Percentiles rank a stretch among this genome's conserved stretches.
These are phyloP conservation scores for Torrubiella hemipterigena DNA, from an alignment of 2,329 filamentous ascomycete species.

Conservation along the genomic window DNA sequence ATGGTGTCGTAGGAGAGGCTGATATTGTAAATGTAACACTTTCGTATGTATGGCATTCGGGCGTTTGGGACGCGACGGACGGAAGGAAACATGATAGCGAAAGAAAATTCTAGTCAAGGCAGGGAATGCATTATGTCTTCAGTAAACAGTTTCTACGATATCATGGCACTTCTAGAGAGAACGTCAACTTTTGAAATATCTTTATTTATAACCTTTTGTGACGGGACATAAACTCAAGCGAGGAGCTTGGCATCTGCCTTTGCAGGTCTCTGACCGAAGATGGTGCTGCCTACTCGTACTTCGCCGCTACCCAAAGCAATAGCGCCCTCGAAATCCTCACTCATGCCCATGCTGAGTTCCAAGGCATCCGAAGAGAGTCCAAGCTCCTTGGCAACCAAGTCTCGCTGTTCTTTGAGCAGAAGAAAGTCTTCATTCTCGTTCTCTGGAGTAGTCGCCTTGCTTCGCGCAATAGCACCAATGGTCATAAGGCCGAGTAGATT, in stretches of 20 bases:
- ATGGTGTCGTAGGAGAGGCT: constrained; percentile 30
- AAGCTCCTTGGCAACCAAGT: constrained; percentile 49
- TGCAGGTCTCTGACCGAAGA: constrained; percentile 74
- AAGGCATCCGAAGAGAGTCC: constrained; percentile 37
- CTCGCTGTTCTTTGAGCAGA: constrained; percentile 53
- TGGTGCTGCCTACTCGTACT: constrained; percentile 85
- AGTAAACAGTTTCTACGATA: too few species aligned
- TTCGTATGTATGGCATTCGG: too few species aligned
- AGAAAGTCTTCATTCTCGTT: constrained; percentile 89
- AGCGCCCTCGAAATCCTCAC: constrained; percentile 85
- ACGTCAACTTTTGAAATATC: too few species aligned
- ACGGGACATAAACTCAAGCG: too few species aligned
- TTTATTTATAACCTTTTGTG: too few species aligned
- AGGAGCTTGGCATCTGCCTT: constrained; percentile 74
- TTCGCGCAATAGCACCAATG: constrained; percentile 86
- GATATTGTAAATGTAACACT: too few species aligned
- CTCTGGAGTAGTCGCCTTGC: constrained; percentile 57
- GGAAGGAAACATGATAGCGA: too few species aligned
- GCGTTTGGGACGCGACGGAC: too few species aligned
- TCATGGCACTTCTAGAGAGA: too few species aligned
- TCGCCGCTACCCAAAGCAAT: constrained; percentile 74
- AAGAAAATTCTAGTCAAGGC: too few species aligned
- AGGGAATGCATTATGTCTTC: too few species aligned
- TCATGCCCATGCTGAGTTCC: constrained; percentile 98
- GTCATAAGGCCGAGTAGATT: constrained; percentile 84